Percentiles rank a stretch among this genome's conserved stretches.
phyloP scores from a whole-genome alignment of 73 alveolate species.

The Paramecium biaurelia region DNA sequence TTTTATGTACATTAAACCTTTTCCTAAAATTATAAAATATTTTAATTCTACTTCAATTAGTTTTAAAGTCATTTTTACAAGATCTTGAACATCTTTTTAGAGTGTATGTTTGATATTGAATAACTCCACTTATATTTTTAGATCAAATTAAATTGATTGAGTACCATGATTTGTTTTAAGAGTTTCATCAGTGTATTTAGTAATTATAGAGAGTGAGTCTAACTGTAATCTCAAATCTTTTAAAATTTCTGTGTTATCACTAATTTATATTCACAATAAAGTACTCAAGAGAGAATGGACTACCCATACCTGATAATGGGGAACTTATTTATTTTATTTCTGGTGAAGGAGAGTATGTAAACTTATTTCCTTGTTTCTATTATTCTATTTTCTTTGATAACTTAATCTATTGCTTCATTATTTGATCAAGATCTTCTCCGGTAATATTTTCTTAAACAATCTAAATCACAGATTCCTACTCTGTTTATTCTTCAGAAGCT shows the following conservation, averaged over 20 bases:
- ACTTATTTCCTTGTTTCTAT: not conserved
- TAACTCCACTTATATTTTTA: not conserved
- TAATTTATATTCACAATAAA: not conserved
- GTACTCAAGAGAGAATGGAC: conserved; percentile 9
- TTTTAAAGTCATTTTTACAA: not conserved
- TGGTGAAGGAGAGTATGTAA: not conserved
- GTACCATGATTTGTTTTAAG: not conserved
- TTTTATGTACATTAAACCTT: not conserved
- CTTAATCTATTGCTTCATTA: not conserved
- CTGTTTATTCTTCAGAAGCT: not conserved
- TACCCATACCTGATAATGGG: not conserved
- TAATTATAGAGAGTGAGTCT: not conserved
- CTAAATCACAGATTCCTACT: not conserved
- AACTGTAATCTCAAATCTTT: not conserved
- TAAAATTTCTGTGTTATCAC: not conserved
- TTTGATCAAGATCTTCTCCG: not conserved
- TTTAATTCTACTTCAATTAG: not conserved
- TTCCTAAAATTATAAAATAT: not conserved
- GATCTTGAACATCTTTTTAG: not conserved
- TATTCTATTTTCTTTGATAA: not conserved
- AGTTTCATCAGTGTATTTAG: conserved; percentile 1
- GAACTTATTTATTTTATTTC: not conserved
- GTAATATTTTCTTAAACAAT: not conserved
- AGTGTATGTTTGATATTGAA: conserved; percentile 12
- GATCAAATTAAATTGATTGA: not conserved